A percentile compares a stretch with the other conserved stretches of the same genome.
phyloP scores from a whole-genome alignment of 1,284 basidiomycete species.

The Laetiporus sulphureus region DNA sequence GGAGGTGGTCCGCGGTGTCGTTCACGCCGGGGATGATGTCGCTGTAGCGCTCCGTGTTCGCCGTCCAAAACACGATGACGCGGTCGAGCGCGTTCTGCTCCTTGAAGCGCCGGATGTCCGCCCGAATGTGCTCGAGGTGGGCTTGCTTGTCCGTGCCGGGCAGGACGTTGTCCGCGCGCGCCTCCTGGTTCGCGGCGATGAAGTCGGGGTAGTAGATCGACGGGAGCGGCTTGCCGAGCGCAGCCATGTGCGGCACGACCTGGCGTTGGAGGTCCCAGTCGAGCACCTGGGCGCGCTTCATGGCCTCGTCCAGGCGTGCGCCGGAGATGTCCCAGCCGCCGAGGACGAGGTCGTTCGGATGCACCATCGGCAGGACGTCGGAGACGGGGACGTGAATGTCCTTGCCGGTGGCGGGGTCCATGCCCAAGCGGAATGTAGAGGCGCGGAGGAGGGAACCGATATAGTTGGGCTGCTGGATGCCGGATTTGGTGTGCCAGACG shows the following conservation, averaged over 20 bases:
- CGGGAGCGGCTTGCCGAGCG: constrained; percentile 81
- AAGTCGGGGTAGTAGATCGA: constrained; percentile 96
- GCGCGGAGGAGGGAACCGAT: constrained; percentile 91
- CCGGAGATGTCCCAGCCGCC: constrained; percentile 98
- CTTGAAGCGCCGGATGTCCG: constrained; percentile 95
- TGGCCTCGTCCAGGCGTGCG: constrained; percentile 82
- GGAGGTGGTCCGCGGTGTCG: constrained; percentile 88
- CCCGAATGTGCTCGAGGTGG: constrained; percentile 90
- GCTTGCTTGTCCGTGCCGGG: constrained; percentile 83
- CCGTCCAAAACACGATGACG: constrained; percentile 94
- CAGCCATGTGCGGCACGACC: constrained; percentile 81
- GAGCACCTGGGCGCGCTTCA: constrained; percentile 91
- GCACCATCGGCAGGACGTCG: constrained; percentile 96
- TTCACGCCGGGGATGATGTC: constrained; percentile 94
- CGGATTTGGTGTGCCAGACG: constrained; percentile 91
- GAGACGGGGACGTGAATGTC: constrained; percentile 92
- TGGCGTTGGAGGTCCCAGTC: constrained; percentile 98
- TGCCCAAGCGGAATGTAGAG: constrained; percentile 90
- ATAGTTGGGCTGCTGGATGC: constrained; percentile 94
- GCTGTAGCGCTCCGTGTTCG: constrained; percentile 98
- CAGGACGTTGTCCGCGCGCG: constrained; percentile 90
- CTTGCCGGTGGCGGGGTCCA: constrained; percentile 78
- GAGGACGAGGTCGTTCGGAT: constrained; percentile 97
- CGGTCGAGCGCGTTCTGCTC: constrained; percentile 77
- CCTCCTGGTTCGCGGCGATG: constrained; percentile 97